Percentiles rank a stretch among this genome's conserved stretches.
These are phyloP conservation scores for Fraxinus cuspidata DNA, from an alignment of 257 asterid species.

Conservation along the genomic window DNA sequence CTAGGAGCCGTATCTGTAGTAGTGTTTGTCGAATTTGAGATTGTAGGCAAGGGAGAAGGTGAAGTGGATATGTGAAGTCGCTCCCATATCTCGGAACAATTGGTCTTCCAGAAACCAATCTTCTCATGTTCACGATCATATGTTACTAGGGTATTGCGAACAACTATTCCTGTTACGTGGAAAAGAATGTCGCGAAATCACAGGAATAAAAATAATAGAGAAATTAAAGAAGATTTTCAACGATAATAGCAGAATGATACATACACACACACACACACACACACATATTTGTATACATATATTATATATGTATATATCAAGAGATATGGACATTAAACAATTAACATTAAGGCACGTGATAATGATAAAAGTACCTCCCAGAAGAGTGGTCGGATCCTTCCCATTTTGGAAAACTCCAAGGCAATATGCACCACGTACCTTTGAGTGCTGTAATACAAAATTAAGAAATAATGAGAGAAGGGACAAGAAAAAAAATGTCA, in stretches of 20 bases:
- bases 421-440: constrained; percentile 95
- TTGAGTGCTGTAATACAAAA: constrained; percentile 68
- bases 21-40: constrained; percentile 36
- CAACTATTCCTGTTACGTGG: constrained; percentile 71
- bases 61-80: constrained; percentile 60
- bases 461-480: constrained; percentile 12
- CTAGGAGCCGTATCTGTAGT: constrained; percentile 48
- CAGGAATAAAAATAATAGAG: not conserved
- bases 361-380: constrained; percentile 68
- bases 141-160: constrained; percentile 92
- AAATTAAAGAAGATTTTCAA: not conserved
- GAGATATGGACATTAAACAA: not conserved
- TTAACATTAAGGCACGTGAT: constrained; percentile 21
- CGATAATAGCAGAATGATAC: not conserved
- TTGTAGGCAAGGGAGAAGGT: constrained; percentile 56
- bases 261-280: too few species aligned
- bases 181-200: constrained; percentile 13
- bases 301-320: not conserved
- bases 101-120: constrained; percentile 96
- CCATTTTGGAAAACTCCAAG: constrained; percentile 97
- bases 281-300: too few species aligned
- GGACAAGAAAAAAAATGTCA: constrained; percentile 17
- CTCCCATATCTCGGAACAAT: constrained; percentile 93
- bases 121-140: constrained; percentile 93
- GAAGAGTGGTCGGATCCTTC: constrained; percentile 94